Evolutionary conservation across 345 rosid genomes (phyloP), one percentile per base, ranked within the genome.

Genomic region (Psidium guajava): DNA sequence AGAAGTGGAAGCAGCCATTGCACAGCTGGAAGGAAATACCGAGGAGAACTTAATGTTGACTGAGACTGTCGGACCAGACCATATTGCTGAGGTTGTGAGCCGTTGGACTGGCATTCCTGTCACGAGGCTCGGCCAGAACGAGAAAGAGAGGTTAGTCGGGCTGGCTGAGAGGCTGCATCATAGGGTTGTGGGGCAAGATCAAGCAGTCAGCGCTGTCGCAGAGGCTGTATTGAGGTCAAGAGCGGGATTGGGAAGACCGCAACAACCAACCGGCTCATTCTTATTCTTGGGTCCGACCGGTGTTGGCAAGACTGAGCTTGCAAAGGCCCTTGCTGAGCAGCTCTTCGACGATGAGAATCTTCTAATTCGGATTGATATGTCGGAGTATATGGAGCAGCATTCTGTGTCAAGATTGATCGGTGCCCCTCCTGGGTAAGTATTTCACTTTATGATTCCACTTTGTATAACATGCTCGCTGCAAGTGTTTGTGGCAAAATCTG

Each of bases 91-190:
- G 84, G 99, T 95, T 24, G 99, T 95, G 82, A 93, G 98, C 87
- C 93, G 98, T 5, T 97, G 98, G 98, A 97, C 98, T 28, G 98
- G 99, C 55, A 93, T 97, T 52, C 95, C 99, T 25, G 95, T 97
- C 10, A 95, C 96, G 16, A 93, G 99, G 86, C 98, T 97, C 1
- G 97, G 98, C 44, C 97, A 94, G 90, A 91, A 95, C 52, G 99
- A 95, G 15, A 97, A 95, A 84, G 96, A 92, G 64, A 92, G 96
- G 90, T 54, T 97, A 80, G 91, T 95, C 80, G 98, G 98, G 64
- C 94, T 97, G 54, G 92, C 87, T 50, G 98, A 92, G 40, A 92
- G 98, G 90, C 81, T 95, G 91, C 99, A 96, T 83, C 88, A 77
- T 27, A 93, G 99, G 47, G 97, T 97, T 7, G 98, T 97, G 22